Evolutionary conservation across 192 early-diverging fungal genomes (phyloP).

Genomic region (Pilobolus umbonatus): DNA sequence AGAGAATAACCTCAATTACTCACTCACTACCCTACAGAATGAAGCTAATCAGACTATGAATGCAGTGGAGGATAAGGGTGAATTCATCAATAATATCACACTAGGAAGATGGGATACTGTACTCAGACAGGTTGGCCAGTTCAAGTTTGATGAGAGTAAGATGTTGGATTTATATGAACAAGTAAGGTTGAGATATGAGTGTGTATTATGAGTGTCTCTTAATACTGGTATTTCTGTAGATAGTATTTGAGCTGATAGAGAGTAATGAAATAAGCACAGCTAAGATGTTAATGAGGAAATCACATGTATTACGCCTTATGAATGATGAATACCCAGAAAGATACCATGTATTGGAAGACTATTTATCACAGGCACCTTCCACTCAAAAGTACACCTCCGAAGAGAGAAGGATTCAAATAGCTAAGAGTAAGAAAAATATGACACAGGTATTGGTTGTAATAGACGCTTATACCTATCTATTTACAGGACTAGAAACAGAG

Average conservation of each 20-base stretch:
- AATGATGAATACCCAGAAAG: conserved; percentile 70
- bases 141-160: conserved; percentile 63
- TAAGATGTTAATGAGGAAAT: conserved; percentile 76
- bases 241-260: conserved; percentile 85
- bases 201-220: neutral
- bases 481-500: conserved; percentile 47
- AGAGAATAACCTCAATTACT: conserved; percentile 82
- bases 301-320: conserved; percentile 82
- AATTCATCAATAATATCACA: conserved; percentile 68
- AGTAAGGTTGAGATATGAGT: conserved; percentile 27
- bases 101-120: conserved; percentile 88
- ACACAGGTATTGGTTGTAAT: neutral
- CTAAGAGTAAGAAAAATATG: conserved; percentile 42
- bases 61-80: conserved; percentile 76
- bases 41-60: conserved; percentile 78
- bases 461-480: neutral
- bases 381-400: conserved; percentile 64
- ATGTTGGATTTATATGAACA: conserved; percentile 89
- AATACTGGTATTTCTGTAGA: conserved; percentile 34
- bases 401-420: conserved; percentile 70
- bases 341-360: conserved; percentile 76
- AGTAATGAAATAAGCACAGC: conserved; percentile 78
- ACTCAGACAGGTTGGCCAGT: conserved; percentile 60
- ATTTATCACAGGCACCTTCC: conserved; percentile 46
- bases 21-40: conserved; percentile 74